Percentiles rank a stretch among this genome's conserved stretches.
Evolutionary conservation across 2,329 filamentous ascomycete genomes (phyloP).

Genomic region (Orbilia ellipsospora): DNA sequence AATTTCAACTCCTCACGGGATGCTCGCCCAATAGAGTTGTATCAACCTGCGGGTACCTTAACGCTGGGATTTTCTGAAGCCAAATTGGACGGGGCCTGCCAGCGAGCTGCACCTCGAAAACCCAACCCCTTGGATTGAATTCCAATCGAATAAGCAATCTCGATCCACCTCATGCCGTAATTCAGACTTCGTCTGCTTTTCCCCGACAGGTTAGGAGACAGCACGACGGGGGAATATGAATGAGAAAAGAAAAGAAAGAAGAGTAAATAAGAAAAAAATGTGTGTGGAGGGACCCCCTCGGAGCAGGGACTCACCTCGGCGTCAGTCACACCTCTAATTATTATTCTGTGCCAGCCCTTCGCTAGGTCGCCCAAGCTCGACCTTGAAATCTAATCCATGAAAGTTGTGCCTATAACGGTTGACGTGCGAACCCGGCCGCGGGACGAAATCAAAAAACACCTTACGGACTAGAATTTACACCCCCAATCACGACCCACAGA

Average conservation of each 20-base stretch:
- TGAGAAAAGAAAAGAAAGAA: not conserved
- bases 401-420: conserved; percentile 23
- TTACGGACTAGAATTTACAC: conserved; percentile 18
- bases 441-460: not conserved
- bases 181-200: conserved; percentile 14
- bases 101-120: conserved; percentile 15
- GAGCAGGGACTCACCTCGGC: conserved; percentile 32
- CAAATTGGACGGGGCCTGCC: conserved; percentile 9
- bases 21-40: conserved; percentile 22
- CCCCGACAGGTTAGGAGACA: conserved; percentile 15
- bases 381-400: conserved; percentile 20
- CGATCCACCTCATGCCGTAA: conserved; percentile 32
- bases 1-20: conserved; percentile 48
- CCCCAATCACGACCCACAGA: conserved; percentile 10
- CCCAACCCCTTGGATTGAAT: conserved; percentile 45
- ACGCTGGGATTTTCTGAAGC: conserved; percentile 21
- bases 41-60: conserved; percentile 41
- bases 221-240: not conserved
- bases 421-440: conserved; percentile 5
- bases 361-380: conserved; percentile 6
- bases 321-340: conserved; percentile 5
- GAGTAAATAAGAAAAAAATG: not conserved
- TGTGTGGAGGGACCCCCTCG: conserved; percentile 14
- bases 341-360: conserved; percentile 7
- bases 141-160: conserved; percentile 31